Base-by-base conservation (phyloP, 768 basidiomycete genomes). In the Rhizopogon vinicolor region DNA sequence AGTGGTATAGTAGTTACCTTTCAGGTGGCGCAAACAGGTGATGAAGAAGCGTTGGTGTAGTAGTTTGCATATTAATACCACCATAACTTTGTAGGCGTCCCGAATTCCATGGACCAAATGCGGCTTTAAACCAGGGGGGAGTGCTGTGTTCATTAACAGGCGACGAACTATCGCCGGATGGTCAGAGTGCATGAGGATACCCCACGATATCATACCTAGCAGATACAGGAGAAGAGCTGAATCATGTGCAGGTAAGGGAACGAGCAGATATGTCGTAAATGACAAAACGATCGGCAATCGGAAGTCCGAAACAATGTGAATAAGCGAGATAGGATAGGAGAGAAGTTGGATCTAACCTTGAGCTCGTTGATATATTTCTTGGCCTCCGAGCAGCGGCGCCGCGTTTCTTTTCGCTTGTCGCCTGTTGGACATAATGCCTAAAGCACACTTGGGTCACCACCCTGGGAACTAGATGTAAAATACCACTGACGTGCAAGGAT, bases 351-450 rank as follows among this genome's bases (percentile, higher is more conserved):
- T 73, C 75, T 57, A 66, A 85, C 80, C 75, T 82, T 53, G 78
- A 70, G 51, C 69, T 70, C 14, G 73, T 73, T 48, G 83, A 85
- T 39, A 81, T 71, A 61, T 85, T 83, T 62, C 89, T 82, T 22
- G 89, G 85, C 65, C 87, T 79, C 57, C 89, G 83, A 62, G 72
- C 69, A 41, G 79, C 74, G 19, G 78, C 75, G 55, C 71, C 75
- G 57, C 89, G 87, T 69, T 91, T 91, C 77, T 88, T 88, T 73
- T 92, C 89, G 68, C 81, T 87, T 6, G 91, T 92, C 18, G 86
- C 87, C 70, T 91, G 89, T 65, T 92, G 91, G 28, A 91, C 86
- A 65, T 74, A 85, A 66, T 92, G 87, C 57, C 89, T 91, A 65
- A 59, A 58, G 42, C 54, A 43, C 44, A 48, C 50, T 44, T 44